Evolutionary conservation across 768 basidiomycete species (phyloP).

Genomic region (Leccinellum luteum): DNA sequence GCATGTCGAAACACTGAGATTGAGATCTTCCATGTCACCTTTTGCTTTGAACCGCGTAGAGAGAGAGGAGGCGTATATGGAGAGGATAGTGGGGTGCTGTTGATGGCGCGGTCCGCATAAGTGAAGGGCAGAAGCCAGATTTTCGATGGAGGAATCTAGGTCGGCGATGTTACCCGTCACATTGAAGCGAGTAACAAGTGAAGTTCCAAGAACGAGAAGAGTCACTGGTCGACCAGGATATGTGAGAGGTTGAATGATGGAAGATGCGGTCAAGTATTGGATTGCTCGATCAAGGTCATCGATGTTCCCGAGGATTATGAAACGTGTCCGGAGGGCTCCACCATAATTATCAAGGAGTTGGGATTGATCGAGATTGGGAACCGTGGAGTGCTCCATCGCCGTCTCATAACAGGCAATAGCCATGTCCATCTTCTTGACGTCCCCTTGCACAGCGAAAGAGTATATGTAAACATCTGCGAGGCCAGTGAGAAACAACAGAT

Average conservation of each 20-base stretch:
- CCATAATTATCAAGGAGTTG: conserved; percentile 21
- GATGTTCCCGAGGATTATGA: conserved; percentile 5
- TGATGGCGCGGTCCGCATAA: conserved; percentile 7
- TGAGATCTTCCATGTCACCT: conserved; percentile 15
- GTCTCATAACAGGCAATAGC: conserved; percentile 18
- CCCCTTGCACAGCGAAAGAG: conserved; percentile 14
- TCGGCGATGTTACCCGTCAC: conserved; percentile 8
- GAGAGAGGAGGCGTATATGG: conserved; percentile 12
- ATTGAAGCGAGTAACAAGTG: conserved; percentile 8
- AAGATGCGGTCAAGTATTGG: conserved; percentile 15
- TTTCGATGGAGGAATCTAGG: conserved; percentile 18
- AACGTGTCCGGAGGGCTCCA: conserved; percentile 19
- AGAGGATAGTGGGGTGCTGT: conserved; percentile 5
- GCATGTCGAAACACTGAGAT: conserved; percentile 14
- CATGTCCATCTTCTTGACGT: conserved; percentile 14
- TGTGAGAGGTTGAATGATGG: conserved; percentile 11
- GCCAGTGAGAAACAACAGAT: conserved; percentile 6
- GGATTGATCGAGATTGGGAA: conserved; percentile 13
- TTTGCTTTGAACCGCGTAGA: conserved; percentile 12
- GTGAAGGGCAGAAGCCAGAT: conserved; percentile 12
- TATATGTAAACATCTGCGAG: conserved; percentile 8
- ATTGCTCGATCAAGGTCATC: conserved; percentile 26
- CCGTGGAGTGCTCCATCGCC: conserved; percentile 17
- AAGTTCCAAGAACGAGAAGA: conserved; percentile 10
- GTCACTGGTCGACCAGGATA: conserved; percentile 9